phyloP scores from a whole-genome alignment of 1,284 basidiomycete species.

The Ustilago nuda region DNA sequence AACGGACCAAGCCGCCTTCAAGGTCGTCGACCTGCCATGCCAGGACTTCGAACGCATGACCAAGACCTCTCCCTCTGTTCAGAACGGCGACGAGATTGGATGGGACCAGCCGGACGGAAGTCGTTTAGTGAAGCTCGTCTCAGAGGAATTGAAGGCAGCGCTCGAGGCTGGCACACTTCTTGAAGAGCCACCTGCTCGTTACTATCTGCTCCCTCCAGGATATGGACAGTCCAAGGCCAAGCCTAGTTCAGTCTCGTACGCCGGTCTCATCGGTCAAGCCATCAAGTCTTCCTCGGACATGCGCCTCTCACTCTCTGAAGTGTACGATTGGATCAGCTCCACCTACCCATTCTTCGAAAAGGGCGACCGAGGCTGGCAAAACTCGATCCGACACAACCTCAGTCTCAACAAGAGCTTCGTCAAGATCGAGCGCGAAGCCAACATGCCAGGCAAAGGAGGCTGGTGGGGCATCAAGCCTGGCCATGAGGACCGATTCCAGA shows the following conservation, averaged over 20 bases:
- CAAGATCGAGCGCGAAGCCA: conserved; percentile 70
- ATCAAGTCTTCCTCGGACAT: conserved; percentile 85
- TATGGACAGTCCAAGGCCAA: conserved; percentile 60
- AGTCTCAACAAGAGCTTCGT: conserved; percentile 85
- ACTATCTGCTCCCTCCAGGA: conserved; percentile 63
- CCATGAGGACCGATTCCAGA: conserved; percentile 66
- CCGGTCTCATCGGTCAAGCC: conserved; percentile 94
- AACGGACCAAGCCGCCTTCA: conserved; percentile 30
- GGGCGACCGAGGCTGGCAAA: conserved; percentile 94
- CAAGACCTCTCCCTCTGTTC: conserved; percentile 25
- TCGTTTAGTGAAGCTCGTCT: conserved; percentile 65
- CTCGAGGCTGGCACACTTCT: conserved; percentile 61
- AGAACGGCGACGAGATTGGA: conserved; percentile 52
- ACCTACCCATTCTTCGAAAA: conserved; percentile 93
- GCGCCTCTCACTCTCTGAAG: conserved; percentile 90
- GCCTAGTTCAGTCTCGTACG: conserved; percentile 77
- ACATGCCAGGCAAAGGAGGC: conserved; percentile 71
- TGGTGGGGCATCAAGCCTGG: conserved; percentile 70
- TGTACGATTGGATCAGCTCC: conserved; percentile 93
- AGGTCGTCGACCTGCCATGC: conserved; percentile 36
- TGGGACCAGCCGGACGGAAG: conserved; percentile 67
- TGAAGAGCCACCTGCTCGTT: conserved; percentile 62
- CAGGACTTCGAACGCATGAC: conserved; percentile 50
- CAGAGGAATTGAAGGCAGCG: conserved; percentile 65
- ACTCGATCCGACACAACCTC: conserved; percentile 89